Base-by-base conservation (phyloP, 805 yeast species). In the Starmerella davenportii region DNA sequence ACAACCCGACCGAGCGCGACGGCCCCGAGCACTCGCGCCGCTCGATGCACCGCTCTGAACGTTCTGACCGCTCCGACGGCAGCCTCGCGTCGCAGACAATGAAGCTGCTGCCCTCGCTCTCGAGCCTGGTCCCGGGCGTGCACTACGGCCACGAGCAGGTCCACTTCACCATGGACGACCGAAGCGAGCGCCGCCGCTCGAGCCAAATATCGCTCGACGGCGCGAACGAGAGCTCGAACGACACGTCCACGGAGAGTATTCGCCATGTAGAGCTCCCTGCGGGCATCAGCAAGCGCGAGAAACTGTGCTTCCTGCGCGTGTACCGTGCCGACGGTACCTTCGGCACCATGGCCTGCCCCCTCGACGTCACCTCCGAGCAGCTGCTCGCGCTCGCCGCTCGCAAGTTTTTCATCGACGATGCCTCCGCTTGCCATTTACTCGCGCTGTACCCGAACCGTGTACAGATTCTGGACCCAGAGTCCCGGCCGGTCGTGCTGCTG, bases 271-370 rank as follows among this genome's bases (percentile, higher is more conserved):
- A 42, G 4, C 35, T 46, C 15, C 51, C 51, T n/a, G 21, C 30
- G 2, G 17, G 30, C 21, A 21, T 15, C 13, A 21, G 8, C n/a
- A 32, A 9, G 17, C 31, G 23, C 16, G 49, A 38, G 25, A 31
- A 27, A 25, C 28, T 36, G 24, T 36, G 39, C 20, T 38, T 51
- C 43, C 62, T 87, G 18, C 72, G 93, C 43, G 75, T 87, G 1
- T 84, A 79, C 60, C 73, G 78, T 42, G 79, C 74, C 38, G 93
- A 80, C 41, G 85, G 82, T 49, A 78, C 84, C 9, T 80, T 82
- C 46, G 78, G 90, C 14, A 80, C 94, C 1, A 61, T 87, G 17
- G 72, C 84, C 14, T 76, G 93, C 52, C 72, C 87, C 0, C 65
- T 79, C 25, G 79, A 77, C 41, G 78, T 84, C 1, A 72, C 87